Evolutionary conservation across 306 rosid species (phyloP), one percentile per base, ranked within the genome.

Genomic region (Benincasa hispida): DNA sequence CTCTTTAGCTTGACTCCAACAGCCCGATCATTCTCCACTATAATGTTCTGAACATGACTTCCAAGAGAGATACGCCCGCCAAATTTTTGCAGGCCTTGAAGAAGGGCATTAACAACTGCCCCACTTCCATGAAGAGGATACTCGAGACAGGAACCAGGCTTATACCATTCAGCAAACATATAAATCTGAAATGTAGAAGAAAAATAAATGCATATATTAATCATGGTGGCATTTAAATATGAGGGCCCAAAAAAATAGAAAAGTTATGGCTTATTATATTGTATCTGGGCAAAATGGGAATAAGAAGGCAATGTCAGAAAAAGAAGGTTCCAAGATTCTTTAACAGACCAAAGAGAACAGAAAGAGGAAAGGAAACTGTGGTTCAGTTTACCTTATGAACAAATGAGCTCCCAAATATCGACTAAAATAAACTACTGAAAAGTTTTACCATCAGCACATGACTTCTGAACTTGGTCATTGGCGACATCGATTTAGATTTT

Each of bases 131-230:
- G 56, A 74, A 90, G 88, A 55, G 98, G 98, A 82, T 93, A 91
- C 82, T 90, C 98, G 27, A 93, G 97, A 81, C 90, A 84, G 87
- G 90, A 86, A 13, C 96, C 96, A n/a, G 96, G 91, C 85, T 90
- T 93, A 85, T 91, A 91, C 98, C 98, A 93, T 78, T 93, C 98
- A 28, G 97, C 96, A 85, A 93, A 90, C 98, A 93, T 91, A 82
- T 91, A 91, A 75, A 93, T 76, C 98, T 91, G 88, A 80, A 81
- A 78, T 58, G 37, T 39, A 9, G 58, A 45, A 63, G 66, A 62
- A 39, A 9, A 61, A 78, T 9, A 2, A 50, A 77, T 22, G 19
- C 37, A 72, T 60, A 22, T 28, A 83, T 58, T 65, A 77, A 35
- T 57, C 53, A 41, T 22, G 37, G 25, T 72, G 75, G 2, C 39